Evolutionary conservation across 129 eudicot species (phyloP), one percentile per base, ranked within the genome.

Genomic region (Mikania micrantha): DNA sequence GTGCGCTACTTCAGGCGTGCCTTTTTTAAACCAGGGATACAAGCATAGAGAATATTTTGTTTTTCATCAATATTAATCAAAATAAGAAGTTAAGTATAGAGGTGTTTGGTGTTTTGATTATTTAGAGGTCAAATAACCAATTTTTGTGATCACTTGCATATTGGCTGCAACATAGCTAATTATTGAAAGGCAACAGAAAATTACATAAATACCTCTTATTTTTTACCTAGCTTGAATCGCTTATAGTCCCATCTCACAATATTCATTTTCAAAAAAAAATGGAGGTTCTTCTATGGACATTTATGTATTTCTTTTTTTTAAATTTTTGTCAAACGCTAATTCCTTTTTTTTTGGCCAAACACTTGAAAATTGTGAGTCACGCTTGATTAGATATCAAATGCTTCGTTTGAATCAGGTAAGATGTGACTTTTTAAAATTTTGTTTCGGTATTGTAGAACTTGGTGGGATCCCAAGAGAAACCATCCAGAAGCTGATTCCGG

Each of bases 401-500:
- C 60, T 53, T 53, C 7, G 24, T 17, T 24, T 24, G 60, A 22
- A 25, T 10, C 1, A 27, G 32, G 42, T 28, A 29, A 10, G 5
- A 52, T 7, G 40, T 17, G 63, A 52, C 27, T 22, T 38, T 6
- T 1, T 15, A 28, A 39, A 15, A 11, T 5, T 15, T 12, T 73
- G 58, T 57, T 22, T 39, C 65, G 40, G 15, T 50, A 15, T 73
- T 25, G 49, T 86, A 93, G 99, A 93, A 82, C 93, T 93, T 72
- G 76, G 83, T 11, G 95, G 96, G 45, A 74, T 93, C 28, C 84
- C 96, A 13, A 71, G 83, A 35, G 99, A 93, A 52, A 89, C 84
- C 19, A 73, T 86, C 60, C 87, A 78, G 53, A 91, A 88, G 73
- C 95, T 93, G 63, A 81, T 93, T 35, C 99, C 99, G 4, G 99